Conservation (phyloP, 352 stramenopile species). For the Peronosclerospora sorghi region DNA sequence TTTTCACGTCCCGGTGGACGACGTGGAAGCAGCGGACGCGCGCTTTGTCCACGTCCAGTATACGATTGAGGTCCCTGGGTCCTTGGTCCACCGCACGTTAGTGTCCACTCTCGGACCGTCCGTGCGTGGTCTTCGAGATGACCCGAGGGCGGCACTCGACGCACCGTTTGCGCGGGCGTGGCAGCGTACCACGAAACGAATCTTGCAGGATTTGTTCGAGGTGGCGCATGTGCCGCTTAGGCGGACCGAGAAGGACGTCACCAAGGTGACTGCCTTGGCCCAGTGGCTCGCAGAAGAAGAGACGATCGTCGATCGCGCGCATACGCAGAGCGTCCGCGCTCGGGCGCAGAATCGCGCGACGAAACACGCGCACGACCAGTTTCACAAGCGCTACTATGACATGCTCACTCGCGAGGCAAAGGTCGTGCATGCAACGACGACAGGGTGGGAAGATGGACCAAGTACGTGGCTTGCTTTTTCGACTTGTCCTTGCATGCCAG, state of each 20-base stretch:
- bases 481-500: too few relatives aligned
- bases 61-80: constrained; percentile 35
- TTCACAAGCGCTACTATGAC: constrained; percentile 44
- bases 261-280: constrained; percentile 26
- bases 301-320: constrained; percentile 16
- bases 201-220: constrained; percentile 49
- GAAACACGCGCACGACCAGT: constrained; percentile 34
- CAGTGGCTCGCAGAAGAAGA: constrained; percentile 47
- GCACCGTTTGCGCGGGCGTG: constrained; percentile 51
- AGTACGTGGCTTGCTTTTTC: too few relatives aligned
- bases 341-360: constrained; percentile 31
- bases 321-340: constrained; percentile 23
- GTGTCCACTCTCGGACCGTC: constrained; percentile 21
- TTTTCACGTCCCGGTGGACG: constrained; percentile 36
- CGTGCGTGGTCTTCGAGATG: constrained; percentile 8
- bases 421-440: constrained; percentile 60
- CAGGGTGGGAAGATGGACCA: constrained; percentile 56
- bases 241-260: constrained; percentile 2
- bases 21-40: constrained; percentile 5
- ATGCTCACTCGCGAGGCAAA: constrained; percentile 69
- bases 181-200: constrained; percentile 50
- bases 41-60: constrained; percentile 25
- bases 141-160: constrained; percentile 23
- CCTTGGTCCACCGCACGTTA: constrained; percentile 49
- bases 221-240: constrained; percentile 40